phyloP scores from a whole-genome alignment of 2,329 filamentous ascomycete species.

The Hypoxylon sp. region DNA sequence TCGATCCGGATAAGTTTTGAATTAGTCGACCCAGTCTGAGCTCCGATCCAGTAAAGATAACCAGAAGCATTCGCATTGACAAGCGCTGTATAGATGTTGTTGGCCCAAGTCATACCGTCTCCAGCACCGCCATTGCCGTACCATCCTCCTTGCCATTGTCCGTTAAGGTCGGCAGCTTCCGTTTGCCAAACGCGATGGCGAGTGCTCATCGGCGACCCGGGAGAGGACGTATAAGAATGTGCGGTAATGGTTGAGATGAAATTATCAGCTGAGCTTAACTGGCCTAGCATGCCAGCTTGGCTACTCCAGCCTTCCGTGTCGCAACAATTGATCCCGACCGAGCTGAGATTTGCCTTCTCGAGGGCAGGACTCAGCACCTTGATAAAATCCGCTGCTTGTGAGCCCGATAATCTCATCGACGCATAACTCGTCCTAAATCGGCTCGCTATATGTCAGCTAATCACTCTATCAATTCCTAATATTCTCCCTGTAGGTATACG shows the following conservation, averaged over 20 bases:
- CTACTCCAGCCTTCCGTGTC: constrained; percentile 57
- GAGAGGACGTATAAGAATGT: constrained; percentile 55
- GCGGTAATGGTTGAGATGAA: constrained; percentile 55
- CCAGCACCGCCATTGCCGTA: constrained; percentile 62
- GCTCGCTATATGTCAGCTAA: not conserved
- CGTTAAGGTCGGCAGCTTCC: constrained; percentile 62
- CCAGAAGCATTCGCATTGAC: constrained; percentile 64
- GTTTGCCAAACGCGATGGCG: constrained; percentile 64
- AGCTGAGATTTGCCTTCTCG: constrained; percentile 42
- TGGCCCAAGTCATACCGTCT: constrained; percentile 70
- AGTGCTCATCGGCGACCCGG: constrained; percentile 22
- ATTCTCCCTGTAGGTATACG: not conserved
- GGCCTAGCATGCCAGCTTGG: constrained; percentile 55
- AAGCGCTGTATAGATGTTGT: constrained; percentile 66
- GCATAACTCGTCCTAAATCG: constrained; percentile 37
- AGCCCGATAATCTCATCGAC: constrained; percentile 45
- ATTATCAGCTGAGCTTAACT: constrained; percentile 53
- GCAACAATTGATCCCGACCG: constrained; percentile 48
- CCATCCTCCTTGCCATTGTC: constrained; percentile 62
- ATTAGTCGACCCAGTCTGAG: constrained; percentile 53
- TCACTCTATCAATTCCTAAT: not conserved
- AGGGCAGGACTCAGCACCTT: constrained; percentile 46
- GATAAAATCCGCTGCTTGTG: constrained; percentile 48
- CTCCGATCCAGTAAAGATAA: constrained; percentile 68
- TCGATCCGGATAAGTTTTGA: constrained; percentile 64